phyloP scores from a whole-genome alignment of 2,329 filamentous ascomycete genomes.

The Talaromyces sp. region DNA sequence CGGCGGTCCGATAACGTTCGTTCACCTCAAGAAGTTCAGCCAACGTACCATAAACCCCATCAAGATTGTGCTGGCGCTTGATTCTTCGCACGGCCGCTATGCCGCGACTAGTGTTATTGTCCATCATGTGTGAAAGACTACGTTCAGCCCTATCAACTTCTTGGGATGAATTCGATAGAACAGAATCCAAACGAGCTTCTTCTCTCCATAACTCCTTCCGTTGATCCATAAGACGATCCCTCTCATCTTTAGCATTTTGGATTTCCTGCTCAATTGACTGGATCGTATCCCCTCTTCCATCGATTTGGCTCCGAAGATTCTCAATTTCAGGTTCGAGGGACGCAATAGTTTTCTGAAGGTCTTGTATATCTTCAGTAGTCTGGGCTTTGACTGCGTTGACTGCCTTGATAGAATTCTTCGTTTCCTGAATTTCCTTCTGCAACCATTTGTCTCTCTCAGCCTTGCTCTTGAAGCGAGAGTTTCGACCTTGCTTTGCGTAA shows the following conservation, averaged over 20 bases:
- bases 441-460: conserved; percentile 81
- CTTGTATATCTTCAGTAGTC: conserved; percentile 72
- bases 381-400: conserved; percentile 82
- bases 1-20: conserved; percentile 78
- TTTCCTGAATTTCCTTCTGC: conserved; percentile 71
- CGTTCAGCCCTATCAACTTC: conserved; percentile 75
- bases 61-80: conserved; percentile 70
- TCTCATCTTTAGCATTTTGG: conserved; percentile 68
- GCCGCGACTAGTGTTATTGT: conserved; percentile 78
- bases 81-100: conserved; percentile 80
- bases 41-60: conserved; percentile 85
- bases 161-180: conserved; percentile 67
- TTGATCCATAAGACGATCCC: conserved; percentile 77
- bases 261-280: conserved; percentile 68
- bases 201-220: conserved; percentile 83
- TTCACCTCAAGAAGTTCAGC: conserved; percentile 86
- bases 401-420: conserved; percentile 67
- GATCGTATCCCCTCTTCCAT: conserved; percentile 71
- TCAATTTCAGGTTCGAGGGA: conserved; percentile 68
- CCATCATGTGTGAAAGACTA: conserved; percentile 77
- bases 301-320: conserved; percentile 64
- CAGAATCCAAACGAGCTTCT: conserved; percentile 76
- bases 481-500: conserved; percentile 86
- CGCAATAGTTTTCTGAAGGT: conserved; percentile 65
- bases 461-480: conserved; percentile 81